Base-by-base conservation (phyloP, 345 rosid species). In the Erucastrum elatum region DNA sequence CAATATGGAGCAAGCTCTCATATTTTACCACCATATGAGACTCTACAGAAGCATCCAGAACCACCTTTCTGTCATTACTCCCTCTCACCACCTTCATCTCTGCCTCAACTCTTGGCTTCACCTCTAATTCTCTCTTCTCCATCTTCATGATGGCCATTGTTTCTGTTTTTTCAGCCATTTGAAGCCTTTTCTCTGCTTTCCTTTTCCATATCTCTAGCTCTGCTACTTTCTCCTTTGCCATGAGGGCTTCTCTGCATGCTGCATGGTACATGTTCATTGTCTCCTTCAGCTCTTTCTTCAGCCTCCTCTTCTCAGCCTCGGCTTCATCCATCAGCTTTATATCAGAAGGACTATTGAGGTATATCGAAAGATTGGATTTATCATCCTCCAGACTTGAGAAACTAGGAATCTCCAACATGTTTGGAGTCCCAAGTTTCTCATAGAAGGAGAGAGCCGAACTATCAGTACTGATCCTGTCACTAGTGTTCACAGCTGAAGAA, bases 181-280 rank as follows among this genome's bases (percentile, higher is more conserved):
- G 66, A 64, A 84, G 27, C 77, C 83, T 88, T 34, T 80, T 53
- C 64, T 86, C 87, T 75, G 85, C 82, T 73, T 82, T 83, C 79
- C 64, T 81, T 73, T 86, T 89, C 91, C 88, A 89, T 31, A 72
- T 77, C 15, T 85, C 85, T 8, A 84, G 83, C 55, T 87, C 87
- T 21, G 55, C 68, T 33, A 75, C 91, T 87, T 74, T 88, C 55
- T 88, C 87, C 77, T 90, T 90, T 12, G 82, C 89, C 12, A 77
- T n/a, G 3, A 85, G 82, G 73, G 90, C 88, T 72, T 88, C 97
- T 72, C 79, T 90, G 90, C 91, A 86, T 16, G 93, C 94, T 27
- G 82, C 74, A n/a, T 84, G 87, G 75, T 88, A 86, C 93, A 91
- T 84, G 9, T 86, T 86, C 81, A 84, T 87, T 3, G 90, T 86